Evolutionary conservation across 345 rosid genomes (phyloP).

Genomic region (Conringia planisiliqua): DNA sequence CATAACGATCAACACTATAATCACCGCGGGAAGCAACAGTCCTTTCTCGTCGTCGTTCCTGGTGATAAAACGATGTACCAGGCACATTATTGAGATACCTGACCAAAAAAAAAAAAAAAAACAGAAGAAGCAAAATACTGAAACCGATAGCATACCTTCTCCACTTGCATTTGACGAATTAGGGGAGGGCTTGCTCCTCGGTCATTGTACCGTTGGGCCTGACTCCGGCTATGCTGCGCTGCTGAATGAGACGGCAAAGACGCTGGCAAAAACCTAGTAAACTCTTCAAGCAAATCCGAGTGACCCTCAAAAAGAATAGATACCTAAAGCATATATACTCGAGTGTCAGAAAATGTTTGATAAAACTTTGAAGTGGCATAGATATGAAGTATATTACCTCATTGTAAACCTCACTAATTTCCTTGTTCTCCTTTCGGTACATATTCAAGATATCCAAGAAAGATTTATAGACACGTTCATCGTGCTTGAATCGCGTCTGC

Average conservation of each 20-base stretch:
- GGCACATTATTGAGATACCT: slow-evolving; percentile 19
- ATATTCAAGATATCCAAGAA: slow-evolving; percentile 83
- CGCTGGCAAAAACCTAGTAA: slow-evolving; percentile 81
- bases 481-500: slow-evolving; percentile 84
- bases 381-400: slow-evolving; percentile 51
- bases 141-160: slow-evolving; percentile 50
- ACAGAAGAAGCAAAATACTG: background rate
- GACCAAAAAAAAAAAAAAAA: background rate
- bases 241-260: slow-evolving; percentile 51
- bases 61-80: slow-evolving; percentile 19
- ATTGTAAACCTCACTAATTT: slow-evolving; percentile 80
- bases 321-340: slow-evolving; percentile 44
- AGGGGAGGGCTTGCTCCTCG: slow-evolving; percentile 43
- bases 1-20: slow-evolving; percentile 67
- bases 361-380: background rate
- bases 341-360: background rate
- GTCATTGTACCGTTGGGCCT: slow-evolving; percentile 53
- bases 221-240: slow-evolving; percentile 46
- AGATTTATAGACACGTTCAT: slow-evolving; percentile 84
- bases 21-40: slow-evolving; percentile 53
- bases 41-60: slow-evolving; percentile 77
- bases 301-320: slow-evolving; percentile 77
- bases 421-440: slow-evolving; percentile 88
- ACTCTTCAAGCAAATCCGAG: slow-evolving; percentile 85
- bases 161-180: slow-evolving; percentile 52